phyloP scores from a whole-genome alignment of 2,329 filamentous ascomycete genomes.

The Botrytis cinerea region DNA sequence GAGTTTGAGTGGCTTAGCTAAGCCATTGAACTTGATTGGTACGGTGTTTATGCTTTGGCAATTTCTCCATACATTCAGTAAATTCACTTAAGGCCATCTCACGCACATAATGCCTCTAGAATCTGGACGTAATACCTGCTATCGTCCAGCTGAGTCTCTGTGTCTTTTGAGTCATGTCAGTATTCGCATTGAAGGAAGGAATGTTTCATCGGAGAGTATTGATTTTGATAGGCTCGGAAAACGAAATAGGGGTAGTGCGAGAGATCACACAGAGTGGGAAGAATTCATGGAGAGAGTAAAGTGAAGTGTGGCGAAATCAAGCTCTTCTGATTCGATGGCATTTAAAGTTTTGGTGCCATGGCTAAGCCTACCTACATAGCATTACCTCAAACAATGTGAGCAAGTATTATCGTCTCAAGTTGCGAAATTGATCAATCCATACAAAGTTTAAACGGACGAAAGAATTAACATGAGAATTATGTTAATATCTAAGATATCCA shows the following conservation, averaged over 20 bases:
- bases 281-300: not conserved
- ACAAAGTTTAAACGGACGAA: not conserved
- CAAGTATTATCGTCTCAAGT: conserved; percentile 5
- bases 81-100: not conserved
- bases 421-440: not conserved
- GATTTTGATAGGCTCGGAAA: not conserved
- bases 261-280: not conserved
- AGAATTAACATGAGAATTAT: not conserved
- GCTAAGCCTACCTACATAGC: not conserved
- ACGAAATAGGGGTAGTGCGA: conserved; percentile 1
- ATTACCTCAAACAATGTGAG: conserved; percentile 1
- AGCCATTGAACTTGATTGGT: not conserved
- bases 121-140: not conserved
- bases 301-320: not conserved
- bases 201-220: not conserved
- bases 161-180: not conserved
- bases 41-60: not conserved
- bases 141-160: too few relatives aligned
- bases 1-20: not conserved
- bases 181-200: not conserved
- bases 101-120: too few relatives aligned
- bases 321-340: not conserved
- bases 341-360: not conserved
- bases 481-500: not conserved
- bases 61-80: not conserved